phyloP scores from a whole-genome alignment of 805 yeast genomes.

The Wickerhamiella galacta region DNA sequence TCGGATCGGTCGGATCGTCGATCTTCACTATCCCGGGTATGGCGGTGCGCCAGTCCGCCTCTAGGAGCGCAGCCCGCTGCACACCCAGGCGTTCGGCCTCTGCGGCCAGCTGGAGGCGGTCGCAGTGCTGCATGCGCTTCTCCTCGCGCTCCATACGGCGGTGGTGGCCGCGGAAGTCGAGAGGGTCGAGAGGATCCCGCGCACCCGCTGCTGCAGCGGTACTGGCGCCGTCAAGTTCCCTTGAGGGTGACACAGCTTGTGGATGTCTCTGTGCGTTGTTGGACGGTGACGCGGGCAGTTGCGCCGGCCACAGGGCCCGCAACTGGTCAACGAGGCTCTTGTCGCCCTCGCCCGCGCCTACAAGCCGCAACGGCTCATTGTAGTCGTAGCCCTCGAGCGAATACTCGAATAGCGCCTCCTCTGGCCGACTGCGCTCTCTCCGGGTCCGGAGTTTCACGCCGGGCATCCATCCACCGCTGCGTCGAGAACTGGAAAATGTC shows the following conservation, averaged over 20 bases:
- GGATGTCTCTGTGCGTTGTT: no score
- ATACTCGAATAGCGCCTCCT: constrained; percentile 14
- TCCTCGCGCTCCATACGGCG: constrained; percentile 49
- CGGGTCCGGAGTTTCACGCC: no score
- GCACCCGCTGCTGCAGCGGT: not conserved
- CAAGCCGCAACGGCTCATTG: constrained; percentile 6
- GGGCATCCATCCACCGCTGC: no score
- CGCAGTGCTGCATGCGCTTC: constrained; percentile 37
- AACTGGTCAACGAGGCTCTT: no score
- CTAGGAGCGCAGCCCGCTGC: constrained; percentile 29
- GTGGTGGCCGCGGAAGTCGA: constrained; percentile 31
- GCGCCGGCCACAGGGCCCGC: no score
- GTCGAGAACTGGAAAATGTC: no score
- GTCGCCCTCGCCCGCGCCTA: not conserved
- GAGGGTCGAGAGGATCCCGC: constrained; percentile 31
- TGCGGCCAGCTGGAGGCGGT: constrained; percentile 32
- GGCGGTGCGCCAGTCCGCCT: constrained; percentile 32
- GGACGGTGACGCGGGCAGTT: no score
- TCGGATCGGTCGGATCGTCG: constrained; percentile 29
- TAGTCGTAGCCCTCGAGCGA: constrained; percentile 8
- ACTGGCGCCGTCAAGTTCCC: no score
- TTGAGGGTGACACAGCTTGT: no score
- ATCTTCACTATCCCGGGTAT: constrained; percentile 35
- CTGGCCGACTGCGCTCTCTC: no score
- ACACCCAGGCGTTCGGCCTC: constrained; percentile 37